Percentiles rank a stretch among this genome's conserved stretches.
Conservation (phyloP, 1,139 yeast genomes). For the Lodderomyces orthopsilosis region DNA sequence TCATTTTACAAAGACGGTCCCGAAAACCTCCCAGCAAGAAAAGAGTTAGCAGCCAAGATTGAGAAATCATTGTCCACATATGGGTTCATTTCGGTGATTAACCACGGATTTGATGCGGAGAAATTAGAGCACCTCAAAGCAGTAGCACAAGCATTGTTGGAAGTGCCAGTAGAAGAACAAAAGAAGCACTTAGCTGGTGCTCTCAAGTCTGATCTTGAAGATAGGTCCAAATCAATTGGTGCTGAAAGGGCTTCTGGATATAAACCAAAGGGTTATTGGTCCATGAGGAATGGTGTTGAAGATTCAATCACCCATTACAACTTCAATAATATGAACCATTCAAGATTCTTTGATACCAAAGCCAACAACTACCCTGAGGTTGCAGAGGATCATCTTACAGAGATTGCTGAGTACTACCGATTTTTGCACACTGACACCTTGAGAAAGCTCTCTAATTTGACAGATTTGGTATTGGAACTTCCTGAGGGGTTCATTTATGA, state of each 20-base stretch:
- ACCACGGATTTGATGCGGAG: slow-evolving; percentile 33
- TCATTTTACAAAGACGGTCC: slow-evolving; percentile 34
- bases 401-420: slow-evolving; percentile 26
- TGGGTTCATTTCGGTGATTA: slow-evolving; percentile 44
- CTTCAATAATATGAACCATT: slow-evolving; percentile 24
- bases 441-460: slow-evolving; percentile 23
- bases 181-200: slow-evolving; percentile 33
- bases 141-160: slow-evolving; percentile 36
- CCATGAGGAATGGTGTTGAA: slow-evolving; percentile 29
- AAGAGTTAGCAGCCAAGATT: slow-evolving; percentile 29
- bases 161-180: slow-evolving; percentile 43
- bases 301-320: slow-evolving; percentile 30
- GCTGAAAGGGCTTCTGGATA: slow-evolving; percentile 31
- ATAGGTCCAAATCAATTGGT: slow-evolving; percentile 26
- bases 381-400: slow-evolving; percentile 25
- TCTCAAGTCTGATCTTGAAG: slow-evolving; percentile 30
- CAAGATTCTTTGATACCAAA: slow-evolving; percentile 19
- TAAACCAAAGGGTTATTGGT: slow-evolving; percentile 32
- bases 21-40: slow-evolving; percentile 23
- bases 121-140: slow-evolving; percentile 31
- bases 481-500: slow-evolving; percentile 34
- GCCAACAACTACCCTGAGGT: slow-evolving; percentile 27
- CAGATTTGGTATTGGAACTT: slow-evolving; percentile 30
- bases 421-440: slow-evolving; percentile 23
- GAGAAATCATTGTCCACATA: slow-evolving; percentile 39